A percentile compares a stretch with the other conserved stretches of the same genome.
phyloP scores from a whole-genome alignment of 495 filamentous ascomycete genomes.

The Terfezia boudieri region DNA sequence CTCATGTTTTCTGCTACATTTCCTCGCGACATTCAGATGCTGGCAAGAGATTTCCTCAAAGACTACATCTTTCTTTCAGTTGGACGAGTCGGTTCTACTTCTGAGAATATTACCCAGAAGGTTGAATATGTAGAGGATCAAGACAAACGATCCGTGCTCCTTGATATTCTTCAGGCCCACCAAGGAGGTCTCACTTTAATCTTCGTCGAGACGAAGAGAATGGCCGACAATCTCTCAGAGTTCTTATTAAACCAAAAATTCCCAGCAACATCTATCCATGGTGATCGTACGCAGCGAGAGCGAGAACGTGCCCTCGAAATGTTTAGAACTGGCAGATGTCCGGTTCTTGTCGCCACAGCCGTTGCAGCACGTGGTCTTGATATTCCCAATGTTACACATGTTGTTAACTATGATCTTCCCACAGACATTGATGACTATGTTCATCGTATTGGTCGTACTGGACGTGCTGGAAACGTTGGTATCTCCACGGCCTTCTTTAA shows the following conservation, averaged over 20 bases:
- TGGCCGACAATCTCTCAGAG: slow-evolving; percentile 92
- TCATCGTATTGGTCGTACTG: slow-evolving; percentile 98
- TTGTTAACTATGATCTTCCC: slow-evolving; percentile 96
- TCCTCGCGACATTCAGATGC: slow-evolving; percentile 96
- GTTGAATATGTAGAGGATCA: slow-evolving; percentile 91
- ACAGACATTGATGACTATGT: slow-evolving; percentile 99
- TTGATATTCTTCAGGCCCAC: slow-evolving; percentile 93
- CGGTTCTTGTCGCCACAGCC: slow-evolving; percentile 88
- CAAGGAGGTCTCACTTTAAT: slow-evolving; percentile 80
- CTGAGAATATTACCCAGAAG: slow-evolving; percentile 98
- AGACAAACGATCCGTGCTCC: slow-evolving; percentile 92
- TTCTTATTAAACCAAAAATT: slow-evolving; percentile 96
- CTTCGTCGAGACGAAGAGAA: slow-evolving; percentile 98
- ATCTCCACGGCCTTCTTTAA: slow-evolving; percentile 98
- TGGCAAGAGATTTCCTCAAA: slow-evolving; percentile 91
- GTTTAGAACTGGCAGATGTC: slow-evolving; percentile 88
- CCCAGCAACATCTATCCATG: slow-evolving; percentile 96
- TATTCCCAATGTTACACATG: slow-evolving; percentile 96
- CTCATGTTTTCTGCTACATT: slow-evolving; percentile 99
- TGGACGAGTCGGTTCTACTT: slow-evolving; percentile 97
- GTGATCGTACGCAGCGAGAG: slow-evolving; percentile 93
- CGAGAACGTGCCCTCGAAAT: slow-evolving; percentile 93
- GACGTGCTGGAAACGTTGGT: slow-evolving; percentile 97
- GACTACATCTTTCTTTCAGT: slow-evolving; percentile 98
- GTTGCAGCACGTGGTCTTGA: slow-evolving; percentile 89